Percentiles rank a stretch among this genome's conserved stretches.
Conservation (phyloP, 371 early-diverging fungal species). For the Mucor circinelloides region DNA sequence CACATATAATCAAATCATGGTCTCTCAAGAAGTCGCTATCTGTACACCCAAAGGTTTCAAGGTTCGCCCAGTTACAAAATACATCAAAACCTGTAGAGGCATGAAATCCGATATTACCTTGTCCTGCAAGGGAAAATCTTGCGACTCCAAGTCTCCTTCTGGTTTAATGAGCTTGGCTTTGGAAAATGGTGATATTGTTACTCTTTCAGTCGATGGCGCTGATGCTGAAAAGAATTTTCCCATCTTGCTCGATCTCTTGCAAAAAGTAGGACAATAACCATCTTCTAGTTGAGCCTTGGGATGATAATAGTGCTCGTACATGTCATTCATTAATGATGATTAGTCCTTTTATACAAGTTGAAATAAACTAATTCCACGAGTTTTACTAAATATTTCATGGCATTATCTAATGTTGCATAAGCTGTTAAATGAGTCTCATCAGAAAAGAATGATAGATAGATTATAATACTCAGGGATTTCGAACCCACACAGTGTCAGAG, state of each 20-base stretch:
- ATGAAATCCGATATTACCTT: conserved; percentile 7
- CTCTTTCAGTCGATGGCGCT: conserved; percentile 1
- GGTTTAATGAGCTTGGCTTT: conserved; percentile 10
- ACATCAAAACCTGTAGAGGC: conserved; percentile 4
- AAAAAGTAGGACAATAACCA: not conserved
- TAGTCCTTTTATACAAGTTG: too few species aligned
- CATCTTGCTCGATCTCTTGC: not conserved
- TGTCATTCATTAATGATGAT: too few species aligned
- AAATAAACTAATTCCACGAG: too few species aligned
- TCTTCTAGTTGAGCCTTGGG: too few species aligned
- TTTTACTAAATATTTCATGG: too few species aligned
- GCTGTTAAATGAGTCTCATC: too few species aligned
- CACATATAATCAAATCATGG: not conserved
- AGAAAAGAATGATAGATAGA: too few species aligned
- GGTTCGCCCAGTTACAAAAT: conserved; percentile 8
- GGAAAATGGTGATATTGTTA: conserved; percentile 3
- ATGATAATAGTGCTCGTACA: too few species aligned
- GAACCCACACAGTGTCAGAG: too few species aligned
- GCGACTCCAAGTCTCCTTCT: conserved; percentile 4
- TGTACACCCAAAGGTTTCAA: conserved; percentile 9
- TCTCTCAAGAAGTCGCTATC: conserved; percentile 13
- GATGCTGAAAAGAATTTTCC: conserved; percentile 8
- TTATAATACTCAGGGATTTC: too few species aligned
- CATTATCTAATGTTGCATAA: too few species aligned
- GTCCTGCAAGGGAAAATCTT: conserved; percentile 2